Evolutionary conservation across 345 rosid genomes (phyloP).

Genomic region (thale cress (Arabidopsis thaliana)): DNA sequence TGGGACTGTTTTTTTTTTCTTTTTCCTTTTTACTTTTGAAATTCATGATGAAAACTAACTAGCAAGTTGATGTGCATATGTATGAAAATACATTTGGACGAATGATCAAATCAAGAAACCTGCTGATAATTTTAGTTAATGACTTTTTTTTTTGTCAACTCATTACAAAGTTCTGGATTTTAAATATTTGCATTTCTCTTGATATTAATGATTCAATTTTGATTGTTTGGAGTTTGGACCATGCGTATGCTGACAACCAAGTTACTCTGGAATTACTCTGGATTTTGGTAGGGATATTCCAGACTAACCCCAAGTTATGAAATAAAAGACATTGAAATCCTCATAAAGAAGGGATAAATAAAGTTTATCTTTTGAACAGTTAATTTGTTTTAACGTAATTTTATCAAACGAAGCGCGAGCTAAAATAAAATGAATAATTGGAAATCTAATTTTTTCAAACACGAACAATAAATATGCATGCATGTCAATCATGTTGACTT

Average conservation of each 20-base stretch:
- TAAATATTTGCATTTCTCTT: not conserved
- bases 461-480: slow-evolving; percentile 42
- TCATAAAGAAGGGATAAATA: not conserved
- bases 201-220: not conserved
- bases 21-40: not conserved
- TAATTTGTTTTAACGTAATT: not conserved
- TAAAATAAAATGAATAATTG: not conserved
- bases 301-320: not conserved
- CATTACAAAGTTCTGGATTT: not conserved
- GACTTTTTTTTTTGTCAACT: not conserved
- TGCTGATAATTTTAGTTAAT: slow-evolving; percentile 1
- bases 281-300: not conserved
- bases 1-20: not conserved
- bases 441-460: slow-evolving; percentile 11
- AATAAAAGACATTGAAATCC: not conserved
- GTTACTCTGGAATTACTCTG: not conserved
- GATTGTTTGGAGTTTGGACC: not conserved
- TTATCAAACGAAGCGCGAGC: not conserved
- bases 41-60: slow-evolving; percentile 27
- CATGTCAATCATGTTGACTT: slow-evolving; percentile 52
- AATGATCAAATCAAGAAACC: slow-evolving; percentile 41
- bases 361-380: not conserved
- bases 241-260: not conserved
- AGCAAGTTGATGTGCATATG: not conserved
- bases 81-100: slow-evolving; percentile 20